A percentile compares a stretch with the other conserved stretches of the same genome.
phyloP scores from a whole-genome alignment of 169 alveolate species.

The Miamiensis avidus region DNA sequence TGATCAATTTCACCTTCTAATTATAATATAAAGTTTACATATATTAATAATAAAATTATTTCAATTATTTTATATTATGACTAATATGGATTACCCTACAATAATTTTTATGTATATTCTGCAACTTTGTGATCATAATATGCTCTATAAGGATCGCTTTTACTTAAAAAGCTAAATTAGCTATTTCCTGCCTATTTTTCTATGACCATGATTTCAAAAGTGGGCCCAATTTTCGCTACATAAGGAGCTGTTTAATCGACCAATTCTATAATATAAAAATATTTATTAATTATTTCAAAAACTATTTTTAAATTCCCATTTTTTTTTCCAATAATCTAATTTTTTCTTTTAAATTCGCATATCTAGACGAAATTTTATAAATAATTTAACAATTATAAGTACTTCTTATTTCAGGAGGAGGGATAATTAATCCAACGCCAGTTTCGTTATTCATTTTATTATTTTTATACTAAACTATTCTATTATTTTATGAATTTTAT shows the following conservation, averaged over 20 bases:
- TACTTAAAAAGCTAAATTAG: constrained; percentile 64
- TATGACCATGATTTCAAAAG: constrained; percentile 64
- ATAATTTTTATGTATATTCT: constrained; percentile 47
- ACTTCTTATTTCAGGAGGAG: too few species aligned
- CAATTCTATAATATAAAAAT: constrained; percentile 25
- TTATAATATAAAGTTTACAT: neutral
- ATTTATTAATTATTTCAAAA: too few species aligned
- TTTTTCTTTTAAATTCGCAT: too few species aligned
- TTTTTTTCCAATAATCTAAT: too few species aligned
- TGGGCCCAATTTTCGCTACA: constrained; percentile 75
- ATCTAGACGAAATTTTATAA: too few species aligned
- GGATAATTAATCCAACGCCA: too few species aligned
- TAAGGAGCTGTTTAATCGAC: constrained; percentile 79
- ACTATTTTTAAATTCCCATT: too few species aligned
- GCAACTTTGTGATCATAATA: constrained; percentile 70
- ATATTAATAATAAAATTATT: neutral
- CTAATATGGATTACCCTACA: neutral
- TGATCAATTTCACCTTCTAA: neutral
- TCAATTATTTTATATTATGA: neutral
- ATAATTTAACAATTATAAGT: too few species aligned
- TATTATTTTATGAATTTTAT: too few species aligned
- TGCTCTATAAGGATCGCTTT: constrained; percentile 79
- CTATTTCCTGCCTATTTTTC: constrained; percentile 60
- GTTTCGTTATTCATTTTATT: too few species aligned
- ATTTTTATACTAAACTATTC: too few species aligned